phyloP scores from a whole-genome alignment of 176 grass and related monocot genomes.

The Cocos nucifera region DNA sequence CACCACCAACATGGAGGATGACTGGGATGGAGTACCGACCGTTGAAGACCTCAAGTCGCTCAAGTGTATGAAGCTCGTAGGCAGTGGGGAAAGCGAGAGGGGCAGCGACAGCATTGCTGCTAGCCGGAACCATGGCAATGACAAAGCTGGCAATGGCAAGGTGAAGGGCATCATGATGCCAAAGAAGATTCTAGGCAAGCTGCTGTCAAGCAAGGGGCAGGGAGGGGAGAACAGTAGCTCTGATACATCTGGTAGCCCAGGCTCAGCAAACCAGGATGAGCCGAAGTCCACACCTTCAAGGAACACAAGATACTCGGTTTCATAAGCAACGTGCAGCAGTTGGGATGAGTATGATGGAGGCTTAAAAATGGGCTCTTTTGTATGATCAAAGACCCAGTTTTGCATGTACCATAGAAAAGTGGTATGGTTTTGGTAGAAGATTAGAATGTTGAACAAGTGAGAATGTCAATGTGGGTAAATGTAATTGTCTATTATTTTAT shows the following conservation, averaged over 20 bases:
- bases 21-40: conserved; percentile 47
- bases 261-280: conserved; percentile 32
- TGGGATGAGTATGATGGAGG: too few species aligned
- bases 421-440: too few species aligned
- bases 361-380: too few species aligned
- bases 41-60: conserved; percentile 39
- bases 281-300: conserved; percentile 42
- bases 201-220: conserved; percentile 44
- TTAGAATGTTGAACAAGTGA: too few species aligned
- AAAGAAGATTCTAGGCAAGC: conserved; percentile 59
- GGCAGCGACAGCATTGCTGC: neutral
- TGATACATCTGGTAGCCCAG: conserved; percentile 62
- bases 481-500: too few species aligned
- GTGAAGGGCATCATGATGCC: conserved; percentile 29
- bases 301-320: conserved; percentile 30
- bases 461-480: too few species aligned
- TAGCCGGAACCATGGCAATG: conserved; percentile 18
- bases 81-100: neutral
- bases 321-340: neutral
- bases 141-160: conserved; percentile 33
- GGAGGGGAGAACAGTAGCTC: conserved; percentile 46
- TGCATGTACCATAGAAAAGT: too few species aligned
- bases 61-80: conserved; percentile 29
- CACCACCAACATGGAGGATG: conserved; percentile 90
- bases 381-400: too few species aligned